Conservation (phyloP, 2,329 filamentous ascomycete genomes). For the Aurifilum marmelostoma region DNA sequence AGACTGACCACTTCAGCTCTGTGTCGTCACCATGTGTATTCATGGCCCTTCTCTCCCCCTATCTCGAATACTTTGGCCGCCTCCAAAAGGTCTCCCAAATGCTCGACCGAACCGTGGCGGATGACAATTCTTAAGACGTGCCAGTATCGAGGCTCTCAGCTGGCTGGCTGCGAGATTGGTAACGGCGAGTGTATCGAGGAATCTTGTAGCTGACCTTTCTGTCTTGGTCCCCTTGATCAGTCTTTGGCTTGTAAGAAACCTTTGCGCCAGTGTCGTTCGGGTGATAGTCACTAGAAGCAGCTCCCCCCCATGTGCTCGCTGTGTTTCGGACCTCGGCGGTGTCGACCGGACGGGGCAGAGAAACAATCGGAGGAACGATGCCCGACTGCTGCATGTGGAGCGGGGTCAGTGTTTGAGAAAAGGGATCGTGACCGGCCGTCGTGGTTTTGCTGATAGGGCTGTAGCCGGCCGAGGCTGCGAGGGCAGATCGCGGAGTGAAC, state of each 20-base stretch:
- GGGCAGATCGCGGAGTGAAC: conserved; percentile 53
- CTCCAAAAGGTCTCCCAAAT: neutral
- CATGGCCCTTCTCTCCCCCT: neutral
- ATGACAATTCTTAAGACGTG: neutral
- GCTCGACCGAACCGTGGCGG: neutral
- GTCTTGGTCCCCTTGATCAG: conserved; percentile 31
- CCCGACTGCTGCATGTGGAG: conserved; percentile 6
- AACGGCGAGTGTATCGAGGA: conserved; percentile 46
- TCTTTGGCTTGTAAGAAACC: conserved; percentile 15
- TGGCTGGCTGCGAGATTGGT: conserved; percentile 54
- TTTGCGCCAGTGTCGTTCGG: conserved; percentile 12
- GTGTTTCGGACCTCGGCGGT: neutral
- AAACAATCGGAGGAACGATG: conserved; percentile 18
- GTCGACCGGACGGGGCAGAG: conserved; percentile 11
- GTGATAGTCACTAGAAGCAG: conserved; percentile 4
- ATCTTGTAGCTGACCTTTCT: conserved; percentile 29
- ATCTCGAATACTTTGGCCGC: conserved; percentile 8
- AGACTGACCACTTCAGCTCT: neutral
- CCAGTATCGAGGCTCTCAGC: conserved; percentile 22
- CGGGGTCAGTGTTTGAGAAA: conserved; percentile 24
- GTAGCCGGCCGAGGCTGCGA: conserved; percentile 31
- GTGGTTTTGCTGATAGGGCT: conserved; percentile 31
- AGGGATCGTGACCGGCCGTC: conserved; percentile 26
- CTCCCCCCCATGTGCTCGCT: conserved; percentile 6
- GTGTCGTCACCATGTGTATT: neutral